Base-by-base conservation (phyloP, 129 eudicot genomes). In the Flaveria linearis region DNA sequence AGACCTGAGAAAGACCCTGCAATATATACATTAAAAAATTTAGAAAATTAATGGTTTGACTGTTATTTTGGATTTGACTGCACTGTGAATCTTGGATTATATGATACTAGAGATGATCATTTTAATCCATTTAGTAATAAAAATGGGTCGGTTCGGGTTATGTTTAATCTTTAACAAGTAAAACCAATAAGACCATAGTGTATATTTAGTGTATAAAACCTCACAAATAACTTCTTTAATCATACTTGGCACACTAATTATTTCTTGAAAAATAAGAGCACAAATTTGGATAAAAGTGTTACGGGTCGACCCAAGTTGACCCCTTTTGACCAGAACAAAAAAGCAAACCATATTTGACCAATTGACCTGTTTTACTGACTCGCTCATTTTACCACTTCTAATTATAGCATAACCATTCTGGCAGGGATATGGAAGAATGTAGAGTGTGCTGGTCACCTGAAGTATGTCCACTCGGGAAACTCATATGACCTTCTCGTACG, bases 381-480 rank as follows among this genome's bases (percentile, higher is more conserved):
- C 69, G 5, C 2, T 20, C 69, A 33, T 30, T 63, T 63, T 7
- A 30, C 69, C 46, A 20, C 62, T 56, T 56, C 62, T 56, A 56
- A 56, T 1, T 20, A 56, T 18, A 18, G 18, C 62, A 58, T 10
- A 18, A 55, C 26, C 13, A 55, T 22, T 58, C 22, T 58, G 65
- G 65, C 36, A 9, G 25, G 60, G 25, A 53, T 16, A 53, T 0
- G 60, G 60, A 53, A 53, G 5, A 22, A 60, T 9, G 18, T 33
- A 46, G 67, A 23, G 18, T 79, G 45, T 55, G 52, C 25, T 39
- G 28, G 85, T 86, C 68, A 86, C 89, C 83, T 50, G 89, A 86
- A 67, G 85, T 71, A 83, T 86, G 87, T 67, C 89, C 89, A 72
- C 89, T 83, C 0, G 89, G 89, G 50, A 86, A 86, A 68, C 89